These are phyloP conservation scores for Diplodia intermedia DNA, from an alignment of 2,329 filamentous ascomycete genomes.

Conservation along the genomic window DNA sequence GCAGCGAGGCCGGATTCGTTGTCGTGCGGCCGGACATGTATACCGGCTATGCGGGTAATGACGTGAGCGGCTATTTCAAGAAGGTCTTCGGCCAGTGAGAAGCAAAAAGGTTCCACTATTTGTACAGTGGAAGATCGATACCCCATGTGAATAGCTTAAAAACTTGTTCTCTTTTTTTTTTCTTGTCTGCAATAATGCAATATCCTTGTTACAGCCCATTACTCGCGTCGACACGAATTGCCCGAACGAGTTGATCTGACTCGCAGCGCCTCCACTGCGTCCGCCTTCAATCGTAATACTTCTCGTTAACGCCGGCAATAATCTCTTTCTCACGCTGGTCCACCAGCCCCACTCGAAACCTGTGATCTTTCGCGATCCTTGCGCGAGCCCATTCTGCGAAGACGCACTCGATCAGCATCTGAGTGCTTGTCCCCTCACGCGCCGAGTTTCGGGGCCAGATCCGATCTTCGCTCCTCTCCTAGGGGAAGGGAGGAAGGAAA, in stretches of 20 bases:
- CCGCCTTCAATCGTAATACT: constrained; percentile 11
- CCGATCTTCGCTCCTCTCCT: background rate
- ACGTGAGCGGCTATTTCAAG: constrained; percentile 26
- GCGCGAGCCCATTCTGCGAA: constrained; percentile 13
- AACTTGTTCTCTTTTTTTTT: background rate
- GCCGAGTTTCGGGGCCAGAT: background rate
- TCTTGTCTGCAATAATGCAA: background rate
- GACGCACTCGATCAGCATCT: background rate
- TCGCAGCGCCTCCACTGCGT: background rate
- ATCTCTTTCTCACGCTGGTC: constrained; percentile 14
- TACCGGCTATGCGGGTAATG: constrained; percentile 27
- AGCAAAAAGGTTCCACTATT: background rate
- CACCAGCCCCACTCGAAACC: constrained; percentile 21
- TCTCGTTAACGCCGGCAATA: constrained; percentile 11
- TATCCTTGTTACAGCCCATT: background rate
- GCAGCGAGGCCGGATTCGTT: constrained; percentile 5
- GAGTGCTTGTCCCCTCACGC: background rate
- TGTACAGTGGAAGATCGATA: constrained; percentile 4
- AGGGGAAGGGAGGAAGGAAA: background rate
- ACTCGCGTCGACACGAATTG: background rate
- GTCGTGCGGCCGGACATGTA: constrained; percentile 30
- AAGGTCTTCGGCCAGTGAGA: constrained; percentile 9
- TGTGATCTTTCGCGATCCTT: constrained; percentile 16
- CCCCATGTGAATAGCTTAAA: background rate
- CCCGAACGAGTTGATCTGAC: background rate